Conservation (phyloP, 805 yeast genomes). For the Zygosaccharomyces gambellarensis region DNA sequence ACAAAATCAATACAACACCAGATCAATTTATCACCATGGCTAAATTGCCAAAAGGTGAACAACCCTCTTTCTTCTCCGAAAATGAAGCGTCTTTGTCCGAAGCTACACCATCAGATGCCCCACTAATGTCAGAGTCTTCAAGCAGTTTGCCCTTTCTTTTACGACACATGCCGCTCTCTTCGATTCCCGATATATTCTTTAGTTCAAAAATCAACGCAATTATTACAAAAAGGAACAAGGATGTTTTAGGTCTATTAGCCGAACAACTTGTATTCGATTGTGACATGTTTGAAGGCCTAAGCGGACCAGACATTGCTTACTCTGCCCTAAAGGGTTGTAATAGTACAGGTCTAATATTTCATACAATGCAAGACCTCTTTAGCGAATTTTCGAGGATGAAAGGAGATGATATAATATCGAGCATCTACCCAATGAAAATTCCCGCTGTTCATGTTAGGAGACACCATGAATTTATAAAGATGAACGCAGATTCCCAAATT, state of each 20-base stretch:
- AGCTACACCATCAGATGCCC: constrained; percentile 12
- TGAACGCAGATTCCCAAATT: constrained; percentile 45
- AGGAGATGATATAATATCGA: constrained; percentile 28
- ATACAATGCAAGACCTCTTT: constrained; percentile 22
- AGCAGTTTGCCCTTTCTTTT: constrained; percentile 66
- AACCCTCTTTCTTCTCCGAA: constrained; percentile 8
- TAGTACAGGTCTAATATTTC: constrained; percentile 19
- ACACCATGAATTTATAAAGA: constrained; percentile 35
- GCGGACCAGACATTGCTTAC: constrained; percentile 52
- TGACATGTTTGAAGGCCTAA: constrained; percentile 46
- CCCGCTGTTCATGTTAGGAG: constrained; percentile 32
- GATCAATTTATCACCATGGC: background rate
- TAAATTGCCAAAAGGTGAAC: constrained; percentile 1
- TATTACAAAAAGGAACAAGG: constrained; percentile 13
- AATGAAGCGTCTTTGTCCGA: constrained; percentile 20
- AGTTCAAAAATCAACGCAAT: constrained; percentile 22
- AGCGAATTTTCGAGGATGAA: constrained; percentile 22
- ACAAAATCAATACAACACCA: background rate
- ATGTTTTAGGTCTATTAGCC: constrained; percentile 27
- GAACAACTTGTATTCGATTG: constrained; percentile 35
- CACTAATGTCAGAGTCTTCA: constrained; percentile 33
- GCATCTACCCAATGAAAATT: constrained; percentile 21
- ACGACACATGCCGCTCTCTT: constrained; percentile 55
- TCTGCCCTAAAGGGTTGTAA: constrained; percentile 18
- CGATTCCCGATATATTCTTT: constrained; percentile 53